Percentiles rank a stretch among this genome's conserved stretches.
phyloP scores from a whole-genome alignment of 2,329 filamentous ascomycete genomes.

The Aspergillus viridinutans region DNA sequence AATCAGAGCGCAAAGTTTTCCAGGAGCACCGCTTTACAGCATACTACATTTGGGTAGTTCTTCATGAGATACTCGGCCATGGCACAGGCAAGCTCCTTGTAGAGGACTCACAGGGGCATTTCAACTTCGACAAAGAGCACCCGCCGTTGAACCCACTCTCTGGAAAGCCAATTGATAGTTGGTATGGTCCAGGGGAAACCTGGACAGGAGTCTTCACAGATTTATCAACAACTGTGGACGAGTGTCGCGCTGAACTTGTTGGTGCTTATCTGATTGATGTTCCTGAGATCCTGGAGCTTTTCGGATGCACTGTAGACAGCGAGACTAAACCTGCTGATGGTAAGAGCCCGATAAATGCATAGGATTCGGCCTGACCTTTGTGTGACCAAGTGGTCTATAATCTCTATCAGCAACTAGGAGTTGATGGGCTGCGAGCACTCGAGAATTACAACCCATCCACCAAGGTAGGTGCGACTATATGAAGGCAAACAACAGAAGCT shows the following conservation, averaged over 20 bases:
- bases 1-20: constrained; percentile 6
- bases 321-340: constrained; percentile 9
- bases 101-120: constrained; percentile 44
- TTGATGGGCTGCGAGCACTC: constrained; percentile 40
- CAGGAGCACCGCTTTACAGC: constrained; percentile 10
- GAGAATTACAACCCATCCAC: constrained; percentile 36
- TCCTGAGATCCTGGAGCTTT: constrained; percentile 40
- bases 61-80: constrained; percentile 59
- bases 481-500: background rate
- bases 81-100: constrained; percentile 60
- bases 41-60: constrained; percentile 29
- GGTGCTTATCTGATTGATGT: constrained; percentile 45
- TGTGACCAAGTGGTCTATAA: constrained; percentile 36
- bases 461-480: constrained; percentile 38
- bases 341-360: background rate
- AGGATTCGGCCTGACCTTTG: constrained; percentile 25
- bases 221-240: constrained; percentile 58
- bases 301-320: constrained; percentile 22
- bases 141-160: constrained; percentile 56
- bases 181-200: constrained; percentile 61
- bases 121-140: constrained; percentile 51
- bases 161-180: constrained; percentile 45
- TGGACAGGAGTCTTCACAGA: constrained; percentile 60
- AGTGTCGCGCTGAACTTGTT: constrained; percentile 46
- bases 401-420: constrained; percentile 40